These are phyloP conservation scores for Blepharisma undulans DNA, from an alignment of 169 alveolate species.

Conservation along the genomic window DNA sequence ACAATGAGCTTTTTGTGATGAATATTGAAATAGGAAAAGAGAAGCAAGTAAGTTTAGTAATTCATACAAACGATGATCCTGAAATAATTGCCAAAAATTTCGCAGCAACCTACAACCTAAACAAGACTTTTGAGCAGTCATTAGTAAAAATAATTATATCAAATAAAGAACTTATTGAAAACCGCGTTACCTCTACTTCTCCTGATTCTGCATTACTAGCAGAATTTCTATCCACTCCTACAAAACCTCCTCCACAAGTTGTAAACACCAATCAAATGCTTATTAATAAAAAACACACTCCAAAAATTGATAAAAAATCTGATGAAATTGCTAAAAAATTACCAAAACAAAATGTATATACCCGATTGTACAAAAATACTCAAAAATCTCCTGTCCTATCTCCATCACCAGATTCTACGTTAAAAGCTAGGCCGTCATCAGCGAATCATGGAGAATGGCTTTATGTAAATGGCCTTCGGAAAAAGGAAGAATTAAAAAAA, in stretches of 20 bases:
- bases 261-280: not conserved
- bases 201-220: not conserved
- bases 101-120: conserved; percentile 42
- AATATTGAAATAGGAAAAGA: conserved; percentile 74
- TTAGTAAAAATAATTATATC: not conserved
- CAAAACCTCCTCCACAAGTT: not conserved
- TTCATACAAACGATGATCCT: conserved; percentile 58
- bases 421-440: not conserved
- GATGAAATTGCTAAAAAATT: not conserved
- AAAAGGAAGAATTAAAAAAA: not conserved
- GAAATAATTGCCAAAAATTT: conserved; percentile 60
- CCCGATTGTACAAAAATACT: not conserved
- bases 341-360: not conserved
- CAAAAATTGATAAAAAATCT: conserved; percentile 14
- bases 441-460: conserved; percentile 3
- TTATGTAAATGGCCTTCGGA: not conserved
- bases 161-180: not conserved
- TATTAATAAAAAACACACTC: not conserved
- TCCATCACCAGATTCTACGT: not conserved
- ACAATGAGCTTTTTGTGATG: conserved; percentile 40
- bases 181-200: not conserved
- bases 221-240: not conserved
- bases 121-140: not conserved
- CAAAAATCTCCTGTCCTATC: not conserved
- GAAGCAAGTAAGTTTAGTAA: conserved; percentile 50